Conservation (phyloP, 2,329 filamentous ascomycete genomes). For the Penicillium sp. region DNA sequence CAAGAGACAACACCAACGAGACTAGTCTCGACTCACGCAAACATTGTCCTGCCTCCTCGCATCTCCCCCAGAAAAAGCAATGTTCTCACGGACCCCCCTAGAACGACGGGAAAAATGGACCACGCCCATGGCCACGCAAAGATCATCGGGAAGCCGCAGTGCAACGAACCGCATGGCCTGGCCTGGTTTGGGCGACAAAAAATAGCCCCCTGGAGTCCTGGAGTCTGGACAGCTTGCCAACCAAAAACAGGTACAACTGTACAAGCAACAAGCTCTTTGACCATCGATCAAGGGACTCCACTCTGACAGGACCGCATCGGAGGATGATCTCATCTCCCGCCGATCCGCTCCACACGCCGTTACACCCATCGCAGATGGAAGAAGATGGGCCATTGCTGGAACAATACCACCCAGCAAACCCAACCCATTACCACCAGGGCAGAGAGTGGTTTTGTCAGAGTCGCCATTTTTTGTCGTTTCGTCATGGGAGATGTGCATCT, state of each 20-base stretch:
- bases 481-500: background rate
- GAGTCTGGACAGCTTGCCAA: background rate
- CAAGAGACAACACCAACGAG: background rate
- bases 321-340: constrained; percentile 19
- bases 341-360: constrained; percentile 7
- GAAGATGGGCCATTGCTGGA: background rate
- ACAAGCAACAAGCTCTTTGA: background rate
- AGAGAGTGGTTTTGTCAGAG: background rate
- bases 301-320: background rate
- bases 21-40: background rate
- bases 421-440: background rate
- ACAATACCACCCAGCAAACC: constrained; percentile 15
- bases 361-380: background rate
- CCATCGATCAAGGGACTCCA: background rate
- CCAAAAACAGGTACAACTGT: background rate
- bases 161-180: constrained; percentile 1
- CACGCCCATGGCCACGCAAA: background rate
- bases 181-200: too few species aligned
- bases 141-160: background rate
- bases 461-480: background rate
- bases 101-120: background rate
- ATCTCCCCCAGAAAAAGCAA: background rate
- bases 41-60: background rate
- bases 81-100: background rate
- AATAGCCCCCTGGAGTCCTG: too few species aligned